Conservation (phyloP, 2,329 filamentous ascomycete species). For the Aspergillus fructus region DNA sequence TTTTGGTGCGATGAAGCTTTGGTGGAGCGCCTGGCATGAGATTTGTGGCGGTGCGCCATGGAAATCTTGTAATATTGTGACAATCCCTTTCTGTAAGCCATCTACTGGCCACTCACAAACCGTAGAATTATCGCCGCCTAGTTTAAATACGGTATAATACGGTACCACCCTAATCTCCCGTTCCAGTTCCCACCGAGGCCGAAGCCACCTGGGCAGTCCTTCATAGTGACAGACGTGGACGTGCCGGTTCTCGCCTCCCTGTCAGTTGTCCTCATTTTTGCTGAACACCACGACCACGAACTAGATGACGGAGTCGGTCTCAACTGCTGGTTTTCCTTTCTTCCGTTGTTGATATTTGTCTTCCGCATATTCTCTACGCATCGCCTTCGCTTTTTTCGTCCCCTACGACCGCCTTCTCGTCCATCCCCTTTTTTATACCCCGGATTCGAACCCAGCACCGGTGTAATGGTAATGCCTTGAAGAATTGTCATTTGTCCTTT, state of each 20-base stretch:
- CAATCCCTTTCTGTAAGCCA: background rate
- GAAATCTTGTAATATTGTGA: conserved; percentile 6
- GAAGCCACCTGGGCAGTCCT: background rate
- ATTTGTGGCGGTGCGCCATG: conserved; percentile 21
- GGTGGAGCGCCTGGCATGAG: conserved; percentile 17
- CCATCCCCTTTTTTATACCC: conserved; percentile 6
- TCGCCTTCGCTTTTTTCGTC: background rate
- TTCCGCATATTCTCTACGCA: conserved; percentile 5
- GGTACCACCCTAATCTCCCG: background rate
- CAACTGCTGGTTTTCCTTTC: conserved; percentile 6
- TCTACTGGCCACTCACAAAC: background rate
- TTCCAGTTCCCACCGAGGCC: background rate
- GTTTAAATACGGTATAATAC: background rate
- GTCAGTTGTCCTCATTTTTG: conserved; percentile 5
- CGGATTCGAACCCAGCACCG: conserved; percentile 6
- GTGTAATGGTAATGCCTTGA: conserved; percentile 21
- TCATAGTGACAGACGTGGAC: conserved; percentile 3
- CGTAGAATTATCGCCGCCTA: background rate
- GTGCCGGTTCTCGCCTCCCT: conserved; percentile 2
- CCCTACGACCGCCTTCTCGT: background rate
- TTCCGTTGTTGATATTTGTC: conserved; percentile 1
- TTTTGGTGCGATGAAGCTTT: conserved; percentile 14
- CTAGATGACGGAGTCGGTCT: conserved; percentile 10
- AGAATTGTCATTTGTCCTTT: conserved; percentile 10
- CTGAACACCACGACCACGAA: conserved; percentile 3